phyloP scores from a whole-genome alignment of 202 grass and related monocot genomes.

The Zizania palustris region DNA sequence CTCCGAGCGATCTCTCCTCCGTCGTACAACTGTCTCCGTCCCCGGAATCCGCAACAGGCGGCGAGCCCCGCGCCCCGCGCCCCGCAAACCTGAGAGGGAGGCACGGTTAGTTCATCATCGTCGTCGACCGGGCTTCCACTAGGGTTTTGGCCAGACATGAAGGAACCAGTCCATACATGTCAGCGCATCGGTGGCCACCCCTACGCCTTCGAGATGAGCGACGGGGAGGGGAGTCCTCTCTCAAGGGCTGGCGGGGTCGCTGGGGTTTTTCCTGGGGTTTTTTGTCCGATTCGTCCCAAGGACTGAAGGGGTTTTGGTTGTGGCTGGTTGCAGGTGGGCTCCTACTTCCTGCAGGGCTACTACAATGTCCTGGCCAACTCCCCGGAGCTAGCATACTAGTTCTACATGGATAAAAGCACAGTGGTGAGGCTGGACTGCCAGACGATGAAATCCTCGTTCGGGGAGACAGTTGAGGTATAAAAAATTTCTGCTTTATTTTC shows the following conservation, averaged over 20 bases:
- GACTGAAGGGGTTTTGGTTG: not conserved
- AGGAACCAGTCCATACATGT: constrained; percentile 15
- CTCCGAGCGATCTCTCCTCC: constrained; percentile 19
- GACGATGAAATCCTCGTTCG: constrained; percentile 48
- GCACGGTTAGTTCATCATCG: not conserved
- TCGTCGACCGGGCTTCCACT: constrained; percentile 1
- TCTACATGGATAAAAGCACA: constrained; percentile 64
- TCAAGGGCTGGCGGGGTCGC: not conserved
- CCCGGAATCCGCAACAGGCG: no score
- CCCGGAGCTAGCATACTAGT: constrained; percentile 54
- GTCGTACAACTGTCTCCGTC: not conserved
- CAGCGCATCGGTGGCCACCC: constrained; percentile 35
- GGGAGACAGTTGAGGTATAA: constrained; percentile 57
- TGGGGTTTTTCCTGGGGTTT: not conserved
- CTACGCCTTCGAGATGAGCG: constrained; percentile 51
- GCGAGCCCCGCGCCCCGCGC: no score
- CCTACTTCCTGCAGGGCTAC: constrained; percentile 69
- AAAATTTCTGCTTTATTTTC: not conserved
- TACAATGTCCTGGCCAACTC: constrained; percentile 66
- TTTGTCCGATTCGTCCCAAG: not conserved
- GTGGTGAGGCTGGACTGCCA: constrained; percentile 56
- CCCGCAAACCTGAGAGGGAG: no score
- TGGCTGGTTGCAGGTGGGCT: constrained; percentile 58
- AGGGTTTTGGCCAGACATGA: constrained; percentile 48
- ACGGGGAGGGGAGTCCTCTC: no score